phyloP scores from a whole-genome alignment of 1,284 basidiomycete species.

The Athelia psychrophila region DNA sequence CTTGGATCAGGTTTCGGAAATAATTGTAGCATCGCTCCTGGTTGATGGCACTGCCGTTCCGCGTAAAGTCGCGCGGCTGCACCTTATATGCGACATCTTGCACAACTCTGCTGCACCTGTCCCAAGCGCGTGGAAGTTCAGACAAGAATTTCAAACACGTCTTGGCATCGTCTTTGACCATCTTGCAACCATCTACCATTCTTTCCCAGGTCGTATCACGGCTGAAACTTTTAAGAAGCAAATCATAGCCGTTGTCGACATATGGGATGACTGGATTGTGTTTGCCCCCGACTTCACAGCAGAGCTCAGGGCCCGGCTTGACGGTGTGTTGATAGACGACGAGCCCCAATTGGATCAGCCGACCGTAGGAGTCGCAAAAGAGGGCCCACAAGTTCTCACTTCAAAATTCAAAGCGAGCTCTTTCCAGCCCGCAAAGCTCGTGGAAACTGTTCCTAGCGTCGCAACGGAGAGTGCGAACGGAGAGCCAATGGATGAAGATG shows the following conservation, averaged over 20 bases:
- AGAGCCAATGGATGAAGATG: conserved; percentile 46
- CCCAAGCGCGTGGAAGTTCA: conserved; percentile 92
- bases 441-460: conserved; percentile 22
- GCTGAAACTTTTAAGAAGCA: conserved; percentile 93
- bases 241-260: conserved; percentile 80
- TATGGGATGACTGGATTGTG: conserved; percentile 97
- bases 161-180: conserved; percentile 92
- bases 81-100: conserved; percentile 95
- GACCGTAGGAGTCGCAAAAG: conserved; percentile 24
- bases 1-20: conserved; percentile 71
- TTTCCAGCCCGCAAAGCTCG: conserved; percentile 65
- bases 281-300: conserved; percentile 82
- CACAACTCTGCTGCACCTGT: conserved; percentile 92
- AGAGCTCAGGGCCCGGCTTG: conserved; percentile 68
- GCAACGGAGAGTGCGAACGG: conserved; percentile 35
- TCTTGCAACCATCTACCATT: conserved; percentile 88
- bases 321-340: conserved; percentile 47
- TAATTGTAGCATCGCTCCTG: conserved; percentile 81
- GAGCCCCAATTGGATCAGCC: conserved; percentile 26
- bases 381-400: conserved; percentile 32
- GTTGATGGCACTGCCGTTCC: conserved; percentile 91
- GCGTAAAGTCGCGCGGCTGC: conserved; percentile 91
- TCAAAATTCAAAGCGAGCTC: conserved; percentile 78
- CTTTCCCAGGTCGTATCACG: conserved; percentile 89
- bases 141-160: conserved; percentile 85